phyloP scores from a whole-genome alignment of 345 rosid genomes.

The Chamaenerion angustifolium region DNA sequence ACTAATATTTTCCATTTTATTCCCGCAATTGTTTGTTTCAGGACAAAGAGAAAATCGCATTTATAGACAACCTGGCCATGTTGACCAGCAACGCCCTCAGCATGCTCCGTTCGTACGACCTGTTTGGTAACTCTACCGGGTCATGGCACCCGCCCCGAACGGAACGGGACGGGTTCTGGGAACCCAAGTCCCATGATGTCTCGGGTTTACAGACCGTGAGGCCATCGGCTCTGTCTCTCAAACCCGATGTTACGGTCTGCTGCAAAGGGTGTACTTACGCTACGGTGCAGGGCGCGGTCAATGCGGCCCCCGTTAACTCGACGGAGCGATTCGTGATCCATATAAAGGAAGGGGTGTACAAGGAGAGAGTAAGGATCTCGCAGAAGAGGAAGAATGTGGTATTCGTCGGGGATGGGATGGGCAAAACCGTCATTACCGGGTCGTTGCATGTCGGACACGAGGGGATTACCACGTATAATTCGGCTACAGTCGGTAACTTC shows the following conservation, averaged over 20 bases:
- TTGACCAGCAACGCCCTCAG: constrained; percentile 29
- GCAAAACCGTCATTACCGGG: constrained; percentile 30
- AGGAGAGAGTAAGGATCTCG: constrained; percentile 27
- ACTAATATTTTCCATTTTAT: too few relatives aligned
- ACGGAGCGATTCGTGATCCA: constrained; percentile 19
- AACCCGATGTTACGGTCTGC: constrained; percentile 21
- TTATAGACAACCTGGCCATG: constrained; percentile 10
- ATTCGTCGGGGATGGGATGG: constrained; percentile 29
- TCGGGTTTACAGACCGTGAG: constrained; percentile 10
- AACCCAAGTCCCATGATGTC: not conserved
- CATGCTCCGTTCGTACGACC: constrained; percentile 23
- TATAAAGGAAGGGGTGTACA: constrained; percentile 26
- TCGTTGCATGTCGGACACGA: constrained; percentile 14
- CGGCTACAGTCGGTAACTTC: constrained; percentile 25
- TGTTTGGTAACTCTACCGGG: constrained; percentile 10
- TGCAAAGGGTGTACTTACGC: constrained; percentile 21
- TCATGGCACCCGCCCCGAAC: constrained; percentile 27
- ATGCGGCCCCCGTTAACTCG: constrained; percentile 26
- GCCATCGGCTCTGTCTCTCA: constrained; percentile 12
- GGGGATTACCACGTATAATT: constrained; percentile 21
- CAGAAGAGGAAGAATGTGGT: constrained; percentile 26
- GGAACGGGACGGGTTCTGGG: constrained; percentile 28
- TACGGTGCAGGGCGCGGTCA: constrained; percentile 29
- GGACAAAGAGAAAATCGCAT: constrained; percentile 19
- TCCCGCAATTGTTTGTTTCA: not conserved